Evolutionary conservation across 306 rosid genomes (phyloP).

Genomic region (Benincasa hispida): DNA sequence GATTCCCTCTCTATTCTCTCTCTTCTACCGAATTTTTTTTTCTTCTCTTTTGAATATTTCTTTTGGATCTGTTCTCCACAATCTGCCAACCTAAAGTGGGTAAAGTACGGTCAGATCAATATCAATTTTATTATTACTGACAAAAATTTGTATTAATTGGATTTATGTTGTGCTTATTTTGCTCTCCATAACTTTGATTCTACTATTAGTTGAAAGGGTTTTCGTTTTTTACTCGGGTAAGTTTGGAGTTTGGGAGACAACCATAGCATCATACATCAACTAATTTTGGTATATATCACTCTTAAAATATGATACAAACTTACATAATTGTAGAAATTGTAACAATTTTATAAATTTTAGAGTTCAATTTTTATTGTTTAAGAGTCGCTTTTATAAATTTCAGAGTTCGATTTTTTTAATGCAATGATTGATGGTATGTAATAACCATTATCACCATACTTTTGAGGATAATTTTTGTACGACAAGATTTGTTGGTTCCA

Average conservation of each 20-base stretch:
- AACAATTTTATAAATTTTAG: too few species aligned
- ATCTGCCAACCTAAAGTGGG: not conserved
- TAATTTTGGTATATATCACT: too few species aligned
- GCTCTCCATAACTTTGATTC: not conserved
- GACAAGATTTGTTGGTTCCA: too few species aligned
- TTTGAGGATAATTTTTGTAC: too few species aligned
- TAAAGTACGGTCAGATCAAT: not conserved
- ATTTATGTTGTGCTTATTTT: not conserved
- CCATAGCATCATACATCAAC: too few species aligned
- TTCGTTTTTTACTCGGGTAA: not conserved
- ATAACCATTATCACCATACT: too few species aligned
- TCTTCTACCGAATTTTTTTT: not conserved
- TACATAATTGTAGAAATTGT: too few species aligned
- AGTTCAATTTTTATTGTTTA: too few species aligned
- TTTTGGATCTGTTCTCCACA: not conserved
- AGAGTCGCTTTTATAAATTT: too few species aligned
- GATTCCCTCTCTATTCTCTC: slow-evolving; percentile 2
- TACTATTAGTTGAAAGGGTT: not conserved
- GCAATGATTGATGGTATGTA: too few species aligned
- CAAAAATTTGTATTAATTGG: not conserved
- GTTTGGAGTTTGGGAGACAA: not conserved
- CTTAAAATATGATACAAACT: too few species aligned
- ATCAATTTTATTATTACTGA: slow-evolving; percentile 7
- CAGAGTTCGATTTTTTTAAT: too few species aligned
- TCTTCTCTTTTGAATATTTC: not conserved